Evolutionary conservation across 2,329 filamentous ascomycete genomes (phyloP).

Genomic region (Epichloe sp.): DNA sequence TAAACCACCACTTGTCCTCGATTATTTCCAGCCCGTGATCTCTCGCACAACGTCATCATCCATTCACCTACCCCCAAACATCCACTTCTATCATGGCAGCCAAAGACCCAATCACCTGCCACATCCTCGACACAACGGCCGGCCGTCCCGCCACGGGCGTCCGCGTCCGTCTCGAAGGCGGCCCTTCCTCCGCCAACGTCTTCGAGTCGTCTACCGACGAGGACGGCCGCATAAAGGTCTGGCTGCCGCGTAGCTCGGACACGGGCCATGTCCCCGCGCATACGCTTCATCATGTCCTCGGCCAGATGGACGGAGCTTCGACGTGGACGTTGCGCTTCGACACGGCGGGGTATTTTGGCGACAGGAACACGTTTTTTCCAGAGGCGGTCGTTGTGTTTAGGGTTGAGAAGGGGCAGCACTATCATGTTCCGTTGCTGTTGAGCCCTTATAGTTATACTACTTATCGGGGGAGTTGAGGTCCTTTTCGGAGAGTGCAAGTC

Average conservation of each 20-base stretch:
- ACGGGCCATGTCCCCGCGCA: slow-evolving; percentile 44
- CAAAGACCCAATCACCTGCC: slow-evolving; percentile 67
- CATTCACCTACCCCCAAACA: not conserved
- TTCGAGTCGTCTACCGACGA: slow-evolving; percentile 60
- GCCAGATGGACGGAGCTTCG: slow-evolving; percentile 29
- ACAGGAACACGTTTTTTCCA: slow-evolving; percentile 47
- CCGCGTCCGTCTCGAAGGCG: slow-evolving; percentile 46
- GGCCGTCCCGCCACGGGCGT: slow-evolving; percentile 56
- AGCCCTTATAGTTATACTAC: slow-evolving; percentile 73
- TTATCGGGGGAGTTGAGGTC: slow-evolving; percentile 53
- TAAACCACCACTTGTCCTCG: too few species aligned
- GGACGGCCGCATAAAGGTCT: slow-evolving; percentile 61
- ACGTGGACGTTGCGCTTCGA: slow-evolving; percentile 62
- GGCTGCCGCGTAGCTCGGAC: slow-evolving; percentile 45
- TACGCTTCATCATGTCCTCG: slow-evolving; percentile 43
- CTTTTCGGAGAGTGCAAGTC: not conserved
- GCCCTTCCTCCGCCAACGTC: slow-evolving; percentile 16
- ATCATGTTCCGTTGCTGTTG: slow-evolving; percentile 67
- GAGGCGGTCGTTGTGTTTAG: slow-evolving; percentile 42
- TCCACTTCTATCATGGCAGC: slow-evolving; percentile 4
- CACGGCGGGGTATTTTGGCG: slow-evolving; percentile 57
- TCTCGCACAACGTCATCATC: not conserved
- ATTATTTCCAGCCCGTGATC: too few species aligned
- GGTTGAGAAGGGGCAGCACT: slow-evolving; percentile 48
- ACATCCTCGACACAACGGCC: slow-evolving; percentile 70